Evolutionary conservation across 2,329 filamentous ascomycete species (phyloP).

Genomic region (Arthrobotrys megalospora): DNA sequence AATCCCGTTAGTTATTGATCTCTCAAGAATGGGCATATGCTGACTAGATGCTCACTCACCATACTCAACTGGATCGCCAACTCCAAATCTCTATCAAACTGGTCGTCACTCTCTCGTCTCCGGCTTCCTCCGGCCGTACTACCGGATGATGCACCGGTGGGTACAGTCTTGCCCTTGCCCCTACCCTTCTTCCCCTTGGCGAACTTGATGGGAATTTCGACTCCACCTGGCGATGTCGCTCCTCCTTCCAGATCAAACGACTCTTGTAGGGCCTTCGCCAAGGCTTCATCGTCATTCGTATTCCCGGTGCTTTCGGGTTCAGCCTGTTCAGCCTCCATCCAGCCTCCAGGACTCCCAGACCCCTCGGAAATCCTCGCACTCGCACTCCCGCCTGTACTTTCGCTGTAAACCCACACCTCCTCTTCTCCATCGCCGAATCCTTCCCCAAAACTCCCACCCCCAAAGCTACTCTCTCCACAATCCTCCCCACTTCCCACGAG

Average conservation of each 20-base stretch:
- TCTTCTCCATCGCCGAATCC: conserved; percentile 29
- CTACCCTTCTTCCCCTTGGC: conserved; percentile 69
- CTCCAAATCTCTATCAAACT: conserved; percentile 74
- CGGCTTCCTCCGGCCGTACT: not conserved
- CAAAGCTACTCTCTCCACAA: conserved; percentile 65
- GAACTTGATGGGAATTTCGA: conserved; percentile 71
- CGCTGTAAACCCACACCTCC: conserved; percentile 51
- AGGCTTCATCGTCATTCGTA: conserved; percentile 47
- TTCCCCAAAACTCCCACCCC: conserved; percentile 62
- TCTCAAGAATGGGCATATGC: conserved; percentile 65
- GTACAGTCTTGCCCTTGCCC: conserved; percentile 65
- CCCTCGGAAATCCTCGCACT: conserved; percentile 19
- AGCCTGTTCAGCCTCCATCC: conserved; percentile 1
- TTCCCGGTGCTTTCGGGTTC: conserved; percentile 5
- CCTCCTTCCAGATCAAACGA: conserved; percentile 67
- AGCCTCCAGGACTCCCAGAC: conserved; percentile 15
- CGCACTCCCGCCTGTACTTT: conserved; percentile 30
- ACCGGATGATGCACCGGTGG: conserved; percentile 16
- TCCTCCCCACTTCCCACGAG: conserved; percentile 68
- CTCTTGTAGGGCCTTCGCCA: conserved; percentile 53
- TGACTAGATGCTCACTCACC: conserved; percentile 67
- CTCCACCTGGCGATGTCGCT: conserved; percentile 70
- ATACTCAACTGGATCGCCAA: conserved; percentile 75
- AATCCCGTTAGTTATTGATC: not conserved
- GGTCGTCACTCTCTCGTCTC: conserved; percentile 63